Conservation (phyloP, 2,329 filamentous ascomycete genomes). For the Penicillium frequentans region DNA sequence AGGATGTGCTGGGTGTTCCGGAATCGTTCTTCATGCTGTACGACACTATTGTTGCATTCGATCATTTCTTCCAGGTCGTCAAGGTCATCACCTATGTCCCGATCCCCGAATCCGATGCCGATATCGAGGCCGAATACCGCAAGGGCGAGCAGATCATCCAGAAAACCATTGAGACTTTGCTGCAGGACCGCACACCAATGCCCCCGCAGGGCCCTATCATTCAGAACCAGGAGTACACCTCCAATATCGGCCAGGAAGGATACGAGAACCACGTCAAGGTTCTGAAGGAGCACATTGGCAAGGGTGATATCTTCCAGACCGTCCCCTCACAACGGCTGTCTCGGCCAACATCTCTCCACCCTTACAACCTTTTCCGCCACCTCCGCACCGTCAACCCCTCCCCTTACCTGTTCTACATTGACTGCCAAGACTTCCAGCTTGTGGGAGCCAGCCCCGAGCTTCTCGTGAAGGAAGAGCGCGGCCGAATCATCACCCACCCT, state of each 20-base stretch:
- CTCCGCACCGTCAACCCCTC: conserved; percentile 96
- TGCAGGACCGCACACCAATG: conserved; percentile 71
- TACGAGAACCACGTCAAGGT: conserved; percentile 87
- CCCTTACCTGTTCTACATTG: conserved; percentile 94
- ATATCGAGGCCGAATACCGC: conserved; percentile 69
- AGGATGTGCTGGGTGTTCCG: conserved; percentile 84
- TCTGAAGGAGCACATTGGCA: conserved; percentile 86
- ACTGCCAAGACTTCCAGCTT: conserved; percentile 90
- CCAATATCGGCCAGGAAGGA: conserved; percentile 84
- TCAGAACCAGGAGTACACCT: conserved; percentile 75
- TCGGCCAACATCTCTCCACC: conserved; percentile 84
- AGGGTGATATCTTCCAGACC: conserved; percentile 95
- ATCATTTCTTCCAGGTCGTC: conserved; percentile 89
- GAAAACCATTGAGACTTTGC: conserved; percentile 68
- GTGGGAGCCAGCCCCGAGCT: conserved; percentile 94
- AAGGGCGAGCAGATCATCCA: conserved; percentile 65
- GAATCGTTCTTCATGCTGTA: conserved; percentile 97
- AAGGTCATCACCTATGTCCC: conserved; percentile 91
- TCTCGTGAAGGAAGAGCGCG: conserved; percentile 84
- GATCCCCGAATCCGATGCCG: conserved; percentile 59
- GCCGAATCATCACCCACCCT: conserved; percentile 90
- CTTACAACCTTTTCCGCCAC: conserved; percentile 97
- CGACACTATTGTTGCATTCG: conserved; percentile 90
- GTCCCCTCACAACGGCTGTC: conserved; percentile 94
- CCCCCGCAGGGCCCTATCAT: conserved; percentile 74